These are phyloP conservation scores for Baudoinia panamericana DNA, from an alignment of 495 filamentous ascomycete genomes.

Conservation along the genomic window DNA sequence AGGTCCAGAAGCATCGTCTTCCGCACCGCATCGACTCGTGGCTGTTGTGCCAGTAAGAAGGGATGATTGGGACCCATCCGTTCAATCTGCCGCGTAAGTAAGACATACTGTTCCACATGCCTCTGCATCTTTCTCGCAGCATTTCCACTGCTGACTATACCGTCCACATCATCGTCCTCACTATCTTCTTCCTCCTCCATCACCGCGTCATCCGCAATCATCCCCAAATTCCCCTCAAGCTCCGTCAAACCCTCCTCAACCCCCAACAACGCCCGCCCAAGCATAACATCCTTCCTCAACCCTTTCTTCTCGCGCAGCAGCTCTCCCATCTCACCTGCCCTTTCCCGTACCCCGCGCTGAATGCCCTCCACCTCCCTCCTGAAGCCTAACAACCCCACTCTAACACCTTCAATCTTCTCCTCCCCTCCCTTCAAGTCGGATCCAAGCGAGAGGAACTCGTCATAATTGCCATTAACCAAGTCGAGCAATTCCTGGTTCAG, in stretches of 20 bases:
- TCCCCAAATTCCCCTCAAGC: conserved; percentile 53
- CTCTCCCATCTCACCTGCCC: conserved; percentile 39
- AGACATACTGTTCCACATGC: conserved; percentile 45
- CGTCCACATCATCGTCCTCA: conserved; percentile 22
- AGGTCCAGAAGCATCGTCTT: conserved; percentile 78
- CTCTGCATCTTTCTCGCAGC: conserved; percentile 36
- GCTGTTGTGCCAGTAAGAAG: conserved; percentile 46
- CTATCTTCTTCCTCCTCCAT: conserved; percentile 31
- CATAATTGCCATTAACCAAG: conserved; percentile 86
- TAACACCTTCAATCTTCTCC: conserved; percentile 80
- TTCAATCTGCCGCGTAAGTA: conserved; percentile 38
- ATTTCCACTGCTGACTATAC: conserved; percentile 27
- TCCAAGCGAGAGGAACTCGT: conserved; percentile 75
- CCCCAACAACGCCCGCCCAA: conserved; percentile 38
- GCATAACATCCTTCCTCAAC: conserved; percentile 35
- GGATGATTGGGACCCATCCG: conserved; percentile 49
- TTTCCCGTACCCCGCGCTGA: conserved; percentile 39
- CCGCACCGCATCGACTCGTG: conserved; percentile 45
- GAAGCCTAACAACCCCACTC: conserved; percentile 77
- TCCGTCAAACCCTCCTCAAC: conserved; percentile 41
- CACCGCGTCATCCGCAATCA: conserved; percentile 36
- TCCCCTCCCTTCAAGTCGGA: conserved; percentile 74
- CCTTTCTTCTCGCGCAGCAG: conserved; percentile 43
- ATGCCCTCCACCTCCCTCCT: conserved; percentile 57
- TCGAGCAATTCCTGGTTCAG: conserved; percentile 78